Percentiles rank a stretch among this genome's conserved stretches.
phyloP scores from a whole-genome alignment of 345 rosid genomes.

The Conringia planisiliqua region DNA sequence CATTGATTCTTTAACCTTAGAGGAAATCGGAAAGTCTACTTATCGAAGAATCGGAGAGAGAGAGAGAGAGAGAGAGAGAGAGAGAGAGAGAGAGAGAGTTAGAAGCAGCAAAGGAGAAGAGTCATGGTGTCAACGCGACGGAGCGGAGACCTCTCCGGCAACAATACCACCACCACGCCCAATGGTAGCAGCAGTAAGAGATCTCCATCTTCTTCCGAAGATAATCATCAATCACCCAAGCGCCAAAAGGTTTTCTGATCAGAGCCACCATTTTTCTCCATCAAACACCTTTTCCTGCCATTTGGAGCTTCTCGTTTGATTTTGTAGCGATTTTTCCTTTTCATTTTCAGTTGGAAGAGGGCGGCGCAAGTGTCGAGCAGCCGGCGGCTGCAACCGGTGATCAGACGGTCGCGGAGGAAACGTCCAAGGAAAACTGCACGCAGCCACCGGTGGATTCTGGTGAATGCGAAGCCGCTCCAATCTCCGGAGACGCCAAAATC shows the following conservation, averaged over 20 bases:
- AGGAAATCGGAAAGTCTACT: constrained; percentile 1
- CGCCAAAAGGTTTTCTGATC: constrained; percentile 61
- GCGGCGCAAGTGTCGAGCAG: constrained; percentile 45
- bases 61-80: not conserved
- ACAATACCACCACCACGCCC: not conserved
- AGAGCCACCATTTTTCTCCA: not conserved
- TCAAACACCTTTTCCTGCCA: not conserved
- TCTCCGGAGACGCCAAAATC: constrained; percentile 47
- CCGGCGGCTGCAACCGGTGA: constrained; percentile 20
- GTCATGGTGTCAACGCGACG: constrained; percentile 87
- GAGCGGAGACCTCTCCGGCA: constrained; percentile 74
- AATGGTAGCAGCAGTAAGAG: constrained; percentile 46
- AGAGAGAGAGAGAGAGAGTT: not conserved
- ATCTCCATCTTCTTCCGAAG: constrained; percentile 55
- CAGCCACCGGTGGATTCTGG: not conserved
- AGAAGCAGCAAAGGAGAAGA: constrained; percentile 34
- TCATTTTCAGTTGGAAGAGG: constrained; percentile 53
- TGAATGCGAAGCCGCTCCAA: constrained; percentile 28
- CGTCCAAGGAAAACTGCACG: constrained; percentile 50
- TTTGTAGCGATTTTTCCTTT: constrained; percentile 15
- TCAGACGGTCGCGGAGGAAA: constrained; percentile 34
- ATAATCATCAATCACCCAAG: constrained; percentile 66
- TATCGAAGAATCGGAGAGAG: not conserved
- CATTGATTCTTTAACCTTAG: constrained; percentile 9
- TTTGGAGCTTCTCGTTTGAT: not conserved